Evolutionary conservation across 1,284 basidiomycete genomes (phyloP), one percentile per base, ranked within the genome.

Genomic region (Tausonia pullulans): DNA sequence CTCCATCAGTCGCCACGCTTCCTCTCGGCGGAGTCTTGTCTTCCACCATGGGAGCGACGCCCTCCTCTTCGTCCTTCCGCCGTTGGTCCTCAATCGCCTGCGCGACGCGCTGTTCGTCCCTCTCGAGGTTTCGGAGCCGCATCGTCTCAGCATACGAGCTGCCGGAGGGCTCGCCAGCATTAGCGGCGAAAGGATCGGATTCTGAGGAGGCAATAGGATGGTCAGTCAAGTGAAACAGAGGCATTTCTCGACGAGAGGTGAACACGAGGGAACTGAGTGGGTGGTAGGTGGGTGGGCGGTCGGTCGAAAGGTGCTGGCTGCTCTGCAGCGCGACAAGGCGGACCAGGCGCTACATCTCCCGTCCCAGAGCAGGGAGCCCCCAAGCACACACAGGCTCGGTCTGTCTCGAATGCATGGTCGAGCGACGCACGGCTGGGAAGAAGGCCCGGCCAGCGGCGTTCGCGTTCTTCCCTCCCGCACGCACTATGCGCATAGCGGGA

Each of bases 141-240:
- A 98, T 99, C 27, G 93, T 90, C 72, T 98, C 94, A 74, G 90
- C 93, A 77, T 98, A 98, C 5, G 88, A 88, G 62, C 78, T 78
- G 63, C 90, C 58, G 16, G 55, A 56, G 46, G 56, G 90, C 73
- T 92, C 89, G 6, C 83, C 83, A 16, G 82, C 83, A 3, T 44
- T 44, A 5, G 60, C 40, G 4, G 62, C 62, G 14, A 63, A 63
- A 2, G 62, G 62, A 16, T 63, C 62, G 27, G 62, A 55, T 44
- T 56, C 62, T 63, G 40, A 10, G 11, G 27, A 43, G 13, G 14
- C 27, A 27, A 27, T 2, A 27, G 27, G 27, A 27, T 27, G 27
- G 27, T 27, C 27, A 27, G 27, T 27, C 27, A 27, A 2, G 2
- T 27, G 27, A 27, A 27, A 27, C 27, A 2, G 27, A 27, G 27